phyloP scores from a whole-genome alignment of 495 filamentous ascomycete genomes.

The Trichoderma asperelloides region DNA sequence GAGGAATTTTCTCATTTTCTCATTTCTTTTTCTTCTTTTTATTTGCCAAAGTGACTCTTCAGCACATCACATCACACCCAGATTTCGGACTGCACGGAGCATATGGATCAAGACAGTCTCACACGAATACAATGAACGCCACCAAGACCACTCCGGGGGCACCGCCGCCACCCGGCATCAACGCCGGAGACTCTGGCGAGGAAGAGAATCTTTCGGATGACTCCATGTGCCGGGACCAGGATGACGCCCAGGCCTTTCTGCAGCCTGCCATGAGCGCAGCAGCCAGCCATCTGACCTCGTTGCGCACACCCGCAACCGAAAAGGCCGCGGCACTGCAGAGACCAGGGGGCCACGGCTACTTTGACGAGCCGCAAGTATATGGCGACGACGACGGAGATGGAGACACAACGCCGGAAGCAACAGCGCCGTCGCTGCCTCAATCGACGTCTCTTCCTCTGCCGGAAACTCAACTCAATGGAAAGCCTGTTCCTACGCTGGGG shows the following conservation, averaged over 20 bases:
- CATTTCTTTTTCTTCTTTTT: background rate
- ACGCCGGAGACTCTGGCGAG: slow-evolving; percentile 11
- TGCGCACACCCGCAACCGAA: slow-evolving; percentile 64
- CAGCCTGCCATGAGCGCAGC: slow-evolving; percentile 66
- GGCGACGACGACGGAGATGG: slow-evolving; percentile 13
- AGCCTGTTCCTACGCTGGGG: background rate
- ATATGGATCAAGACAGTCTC: background rate
- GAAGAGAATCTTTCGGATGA: slow-evolving; percentile 16
- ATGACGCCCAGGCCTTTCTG: slow-evolving; percentile 56
- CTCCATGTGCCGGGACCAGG: slow-evolving; percentile 33
- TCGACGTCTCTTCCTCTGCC: no score
- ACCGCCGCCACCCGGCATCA: slow-evolving; percentile 20
- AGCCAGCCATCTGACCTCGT: slow-evolving; percentile 63
- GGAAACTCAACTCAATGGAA: background rate
- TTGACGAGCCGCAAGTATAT: slow-evolving; percentile 25
- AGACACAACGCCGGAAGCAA: background rate
- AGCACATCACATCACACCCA: background rate
- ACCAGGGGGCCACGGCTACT: slow-evolving; percentile 43
- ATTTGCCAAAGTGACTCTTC: no score
- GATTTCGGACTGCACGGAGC: background rate
- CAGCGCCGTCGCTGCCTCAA: background rate
- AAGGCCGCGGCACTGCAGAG: slow-evolving; percentile 60
- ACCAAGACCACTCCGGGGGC: background rate
- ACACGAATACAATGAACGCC: background rate
- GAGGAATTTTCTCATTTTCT: no score